Conservation (phyloP, 78 protist genomes). For the Dictyostelium intermedium region DNA sequence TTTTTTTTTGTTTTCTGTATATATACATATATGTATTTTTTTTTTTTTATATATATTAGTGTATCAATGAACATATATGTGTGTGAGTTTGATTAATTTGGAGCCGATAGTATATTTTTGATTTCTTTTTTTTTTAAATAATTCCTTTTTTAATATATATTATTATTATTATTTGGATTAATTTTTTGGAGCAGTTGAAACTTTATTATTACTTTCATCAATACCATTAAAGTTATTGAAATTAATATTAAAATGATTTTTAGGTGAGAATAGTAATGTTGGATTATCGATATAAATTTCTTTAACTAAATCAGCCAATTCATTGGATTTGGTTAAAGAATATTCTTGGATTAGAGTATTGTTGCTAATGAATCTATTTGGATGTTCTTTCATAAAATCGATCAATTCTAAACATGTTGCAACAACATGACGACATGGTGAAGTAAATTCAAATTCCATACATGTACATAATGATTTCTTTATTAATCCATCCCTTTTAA, state of each 20-base stretch:
- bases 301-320: not conserved
- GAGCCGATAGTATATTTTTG: too few relatives aligned
- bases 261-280: not conserved
- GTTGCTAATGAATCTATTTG: not conserved
- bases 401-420: not conserved
- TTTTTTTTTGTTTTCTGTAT: too few relatives aligned
- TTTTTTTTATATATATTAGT: too few relatives aligned
- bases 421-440: not conserved
- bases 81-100: too few relatives aligned
- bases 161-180: too few relatives aligned
- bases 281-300: not conserved
- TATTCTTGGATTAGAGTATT: not conserved
- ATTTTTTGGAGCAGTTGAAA: not conserved
- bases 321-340: not conserved
- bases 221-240: not conserved
- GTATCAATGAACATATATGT: not conserved
- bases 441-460: not conserved
- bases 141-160: too few relatives aligned
- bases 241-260: not conserved
- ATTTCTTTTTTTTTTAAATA: too few relatives aligned
- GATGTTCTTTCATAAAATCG: not conserved
- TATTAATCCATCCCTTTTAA: not conserved
- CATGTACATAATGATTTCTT: constrained; percentile 1
- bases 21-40: too few relatives aligned
- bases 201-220: not conserved